Evolutionary conservation across 257 asterid species (phyloP).

Genomic region (Capsicum rhomboideum): DNA sequence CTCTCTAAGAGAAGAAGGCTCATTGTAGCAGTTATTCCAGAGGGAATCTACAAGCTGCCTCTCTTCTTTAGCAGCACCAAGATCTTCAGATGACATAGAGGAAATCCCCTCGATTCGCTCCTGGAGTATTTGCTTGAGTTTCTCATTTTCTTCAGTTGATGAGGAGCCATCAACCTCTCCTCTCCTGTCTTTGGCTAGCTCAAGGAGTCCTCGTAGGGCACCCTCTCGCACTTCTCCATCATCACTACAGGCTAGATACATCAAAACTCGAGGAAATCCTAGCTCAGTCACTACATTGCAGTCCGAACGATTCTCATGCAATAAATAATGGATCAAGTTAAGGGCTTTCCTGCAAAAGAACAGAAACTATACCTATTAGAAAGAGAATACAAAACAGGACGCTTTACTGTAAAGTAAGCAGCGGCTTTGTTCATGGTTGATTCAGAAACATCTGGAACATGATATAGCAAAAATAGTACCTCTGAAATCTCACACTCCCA

Average conservation of each 20-base stretch:
- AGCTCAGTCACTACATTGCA: constrained; percentile 40
- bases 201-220: constrained; percentile 72
- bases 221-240: constrained; percentile 79
- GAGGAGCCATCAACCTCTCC: constrained; percentile 10
- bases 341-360: constrained; percentile 72
- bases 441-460: background rate
- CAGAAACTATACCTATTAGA: background rate
- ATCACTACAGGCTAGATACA: constrained; percentile 73
- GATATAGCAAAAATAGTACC: constrained; percentile 25
- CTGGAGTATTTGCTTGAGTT: constrained; percentile 55
- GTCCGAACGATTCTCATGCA: constrained; percentile 55
- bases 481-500: constrained; percentile 63
- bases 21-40: constrained; percentile 53
- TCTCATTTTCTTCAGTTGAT: constrained; percentile 39
- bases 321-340: constrained; percentile 56
- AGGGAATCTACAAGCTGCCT: constrained; percentile 75
- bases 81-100: constrained; percentile 62
- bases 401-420: background rate
- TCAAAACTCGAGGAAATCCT: constrained; percentile 55
- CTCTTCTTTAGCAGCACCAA: constrained; percentile 76
- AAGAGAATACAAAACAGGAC: background rate
- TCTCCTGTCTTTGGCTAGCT: constrained; percentile 34
- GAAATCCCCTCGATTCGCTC: constrained; percentile 54
- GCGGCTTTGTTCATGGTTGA: background rate
- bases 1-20: constrained; percentile 68